A percentile compares a stretch with the other conserved stretches of the same genome.
These are phyloP conservation scores for Pseudogymnoascus verrucosus DNA, from an alignment of 2,329 filamentous ascomycete genomes.

Conservation along the genomic window DNA sequence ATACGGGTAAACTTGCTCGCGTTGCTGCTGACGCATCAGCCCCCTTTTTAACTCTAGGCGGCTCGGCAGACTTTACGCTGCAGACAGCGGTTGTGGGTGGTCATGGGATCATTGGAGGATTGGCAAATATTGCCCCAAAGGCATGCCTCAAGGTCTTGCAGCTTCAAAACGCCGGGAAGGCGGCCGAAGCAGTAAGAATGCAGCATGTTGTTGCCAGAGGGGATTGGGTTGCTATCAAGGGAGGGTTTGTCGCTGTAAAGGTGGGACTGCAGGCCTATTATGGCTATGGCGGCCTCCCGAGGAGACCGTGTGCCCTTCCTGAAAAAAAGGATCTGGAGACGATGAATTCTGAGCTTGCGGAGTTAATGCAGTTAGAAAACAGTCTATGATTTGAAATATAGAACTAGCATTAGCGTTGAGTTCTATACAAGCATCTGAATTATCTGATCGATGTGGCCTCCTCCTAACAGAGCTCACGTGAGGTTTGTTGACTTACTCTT, in stretches of 20 bases:
- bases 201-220: constrained; percentile 55
- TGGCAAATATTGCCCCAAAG: constrained; percentile 59
- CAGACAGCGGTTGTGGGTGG: constrained; percentile 60
- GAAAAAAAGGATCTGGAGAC: too few species aligned
- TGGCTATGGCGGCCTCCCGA: constrained; percentile 52
- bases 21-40: constrained; percentile 45
- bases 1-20: constrained; percentile 48
- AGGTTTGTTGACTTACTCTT: too few species aligned
- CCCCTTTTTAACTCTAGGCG: constrained; percentile 58
- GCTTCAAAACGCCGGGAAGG: constrained; percentile 47
- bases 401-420: too few species aligned
- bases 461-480: too few species aligned
- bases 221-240: constrained; percentile 60
- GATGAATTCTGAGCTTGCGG: too few species aligned
- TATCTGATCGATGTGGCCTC: too few species aligned
- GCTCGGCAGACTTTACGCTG: constrained; percentile 62
- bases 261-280: constrained; percentile 49
- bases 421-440: too few species aligned
- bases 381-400: too few species aligned
- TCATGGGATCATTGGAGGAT: constrained; percentile 59
- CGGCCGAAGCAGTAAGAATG: constrained; percentile 49
- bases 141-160: constrained; percentile 52
- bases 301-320: constrained; percentile 37
- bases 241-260: constrained; percentile 60
- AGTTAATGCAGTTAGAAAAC: too few species aligned